Base-by-base conservation (phyloP, 345 rosid genomes). In the Brassica nigra region DNA sequence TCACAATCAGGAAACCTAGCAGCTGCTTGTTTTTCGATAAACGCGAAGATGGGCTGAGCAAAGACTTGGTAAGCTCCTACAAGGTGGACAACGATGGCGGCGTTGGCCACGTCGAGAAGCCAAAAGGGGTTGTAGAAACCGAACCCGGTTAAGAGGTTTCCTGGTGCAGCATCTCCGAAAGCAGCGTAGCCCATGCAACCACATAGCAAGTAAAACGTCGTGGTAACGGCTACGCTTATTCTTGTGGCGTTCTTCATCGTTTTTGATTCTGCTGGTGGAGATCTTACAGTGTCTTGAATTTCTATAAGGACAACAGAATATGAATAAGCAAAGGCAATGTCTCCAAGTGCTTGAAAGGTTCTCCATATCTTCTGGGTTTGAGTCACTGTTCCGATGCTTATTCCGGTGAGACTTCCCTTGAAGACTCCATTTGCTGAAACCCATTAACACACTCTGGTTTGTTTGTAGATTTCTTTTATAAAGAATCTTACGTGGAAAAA, bases 261-360 rank as follows among this genome's bases (percentile, higher is more conserved):
- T 76, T 81, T 78, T 4, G 87, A 79, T 69, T 86, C 89, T 6
- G 86, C 78, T n/a, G 89, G 87, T 69, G 87, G 86, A 52, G 85
- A 84, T 84, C 77, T 86, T 8, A 86, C 65, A 18, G 86, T 84
- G 74, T 86, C 87, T 85, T 93, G 98, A 74, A 93, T 93, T 66
- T 93, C 97, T 14, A 91, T 83, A 18, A 93, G 97, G 74, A 93
- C 86, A 59, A 87, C 76, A 2, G 97, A 89, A 71, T 80, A 93
- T 1, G 97, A 90, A 73, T 93, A 93, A 6, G 98, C 97, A 73
- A 93, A 93, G 52, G 98, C 98, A 52, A 91, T 90, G 63, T 91
- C 86, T 10, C 98, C 98, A n/a, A 93, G 92, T 62, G 98, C 95
- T 76, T 88, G 97, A 74, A 91, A 91, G 44, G 90, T 93, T 69